Percentiles rank a stretch among this genome's conserved stretches.
These are phyloP conservation scores for Fraxinus anomala DNA, from an alignment of 257 asterid species.

Conservation along the genomic window DNA sequence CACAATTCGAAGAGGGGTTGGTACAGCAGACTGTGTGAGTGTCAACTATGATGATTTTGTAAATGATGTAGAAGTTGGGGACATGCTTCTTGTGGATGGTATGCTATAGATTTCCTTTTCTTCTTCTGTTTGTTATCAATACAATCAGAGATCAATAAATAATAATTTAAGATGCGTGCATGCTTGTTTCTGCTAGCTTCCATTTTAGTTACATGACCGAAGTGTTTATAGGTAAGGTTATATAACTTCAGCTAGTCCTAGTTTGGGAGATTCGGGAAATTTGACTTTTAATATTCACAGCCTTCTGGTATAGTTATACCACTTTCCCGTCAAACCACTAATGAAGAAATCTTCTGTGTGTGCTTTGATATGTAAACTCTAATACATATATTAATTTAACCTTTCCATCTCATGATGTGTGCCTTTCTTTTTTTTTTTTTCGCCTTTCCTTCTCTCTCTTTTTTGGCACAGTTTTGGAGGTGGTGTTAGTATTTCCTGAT, in stretches of 20 bases:
- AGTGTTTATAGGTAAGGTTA: background rate
- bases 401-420: background rate
- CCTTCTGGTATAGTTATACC: background rate
- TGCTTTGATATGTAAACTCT: background rate
- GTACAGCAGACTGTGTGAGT: conserved; percentile 86
- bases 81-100: conserved; percentile 99
- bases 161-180: background rate
- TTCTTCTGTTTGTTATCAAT: conserved; percentile 9
- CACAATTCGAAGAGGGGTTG: conserved; percentile 95
- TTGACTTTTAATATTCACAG: background rate
- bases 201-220: background rate
- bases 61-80: conserved; percentile 91
- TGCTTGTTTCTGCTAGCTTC: background rate
- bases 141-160: conserved; percentile 2
- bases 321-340: background rate
- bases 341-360: background rate
- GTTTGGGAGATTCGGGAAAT: background rate
- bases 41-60: conserved; percentile 99
- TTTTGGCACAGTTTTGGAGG: background rate
- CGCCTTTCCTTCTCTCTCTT: background rate
- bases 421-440: background rate
- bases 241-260: background rate
- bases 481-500: background rate
- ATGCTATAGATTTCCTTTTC: conserved; percentile 17
- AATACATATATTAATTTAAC: background rate